Base-by-base conservation (phyloP, 257 asterid genomes). In the Nicotiana sylvestris region DNA sequence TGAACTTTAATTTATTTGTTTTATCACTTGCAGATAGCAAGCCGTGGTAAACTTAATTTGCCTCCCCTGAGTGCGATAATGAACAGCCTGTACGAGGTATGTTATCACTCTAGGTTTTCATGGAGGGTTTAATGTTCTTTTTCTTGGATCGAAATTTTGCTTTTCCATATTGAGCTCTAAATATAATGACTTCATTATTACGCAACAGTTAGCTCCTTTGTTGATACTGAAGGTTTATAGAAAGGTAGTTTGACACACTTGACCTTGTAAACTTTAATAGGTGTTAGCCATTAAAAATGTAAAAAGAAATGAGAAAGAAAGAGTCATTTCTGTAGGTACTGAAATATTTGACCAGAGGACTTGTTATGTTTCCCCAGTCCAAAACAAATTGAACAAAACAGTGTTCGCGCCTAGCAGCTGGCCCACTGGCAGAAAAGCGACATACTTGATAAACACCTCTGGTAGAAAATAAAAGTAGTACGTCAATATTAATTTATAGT, bases 21-120 rank as follows among this genome's bases (percentile, higher is more conserved):
- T 76, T 76, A 32, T 84, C 46, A 82, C 18, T 43, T 86, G 77
- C 91, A 96, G 98, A 86, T 94, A 65, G 92, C 98, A 35, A 91
- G 94, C 25, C 95, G 99, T 72, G 98, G 93, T 13, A 96, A 92
- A 90, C 85, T 92, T 39, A 89, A 93, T 85, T 91, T 94, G 66
- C 95, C 98, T 83, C 88, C 91, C 60, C 84, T 91, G 49, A 84
- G 78, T 69, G 43, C 84, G 29, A 64, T 94, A 13, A 67, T 94
- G 92, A 67, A 74, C 66, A 85, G 88, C 81, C 87, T 96, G 81
- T 94, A 77, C 60, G 66, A 92, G 98, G 99, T 94, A 86, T 30
- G 49, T 15, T 53, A 72, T 25, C 27, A 51, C 27, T 51, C 27
- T 76, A 51, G 16, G 80, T 76, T 17, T 49, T 46, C 15, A 18